Base-by-base conservation (phyloP, 2,329 filamentous ascomycete species). In the Calonectria hongkongensis region DNA sequence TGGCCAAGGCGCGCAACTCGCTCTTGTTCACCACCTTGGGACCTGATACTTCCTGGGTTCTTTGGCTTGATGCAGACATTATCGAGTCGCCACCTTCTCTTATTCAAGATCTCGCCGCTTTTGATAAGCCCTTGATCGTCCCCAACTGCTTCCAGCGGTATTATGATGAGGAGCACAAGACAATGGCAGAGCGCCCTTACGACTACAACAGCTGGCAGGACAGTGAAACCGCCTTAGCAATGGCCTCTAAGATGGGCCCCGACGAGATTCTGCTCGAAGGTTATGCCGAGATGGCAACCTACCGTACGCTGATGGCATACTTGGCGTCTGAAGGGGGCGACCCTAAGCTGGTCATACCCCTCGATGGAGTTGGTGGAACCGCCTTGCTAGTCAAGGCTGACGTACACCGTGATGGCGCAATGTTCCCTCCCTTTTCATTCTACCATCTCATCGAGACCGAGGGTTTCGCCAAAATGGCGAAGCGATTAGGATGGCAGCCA, bases 191-290 rank as follows among this genome's bases (percentile, higher is more conserved):
- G 81, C 92, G 97, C 5, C 92, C 96, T 0, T 99, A 99, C 83
- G 97, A 99, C 86, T 98, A 93, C 89, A 99, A 99, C 87, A 98
- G 94, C 83, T 99, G 97, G 97, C 92, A 96, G 80, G 97, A 99
- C 82, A 98, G 94, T 81, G 89, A 93, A 1, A 93, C 90, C 2
- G 96, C 97, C 1, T 90, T 93, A 81, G 89, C 94, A 43, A 86
- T 99, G 75, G 96, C 91, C 2, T 86, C 89, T 13, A 92, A 92
- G 79, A 96, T 99, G 95, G 94, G 92, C 0, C 93, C 93, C 0
- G 96, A 99, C 79, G 97, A 99, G 60, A 95, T 99, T 75, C 86
- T 99, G 65, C 88, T 98, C 4, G 97, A 99, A 84, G 97, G 97
- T 8, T 99, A 99, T 81, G 91, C 91, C 0, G 95, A 98, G 81